phyloP scores from a whole-genome alignment of 345 rosid genomes.

The Tarenaya hassleriana region DNA sequence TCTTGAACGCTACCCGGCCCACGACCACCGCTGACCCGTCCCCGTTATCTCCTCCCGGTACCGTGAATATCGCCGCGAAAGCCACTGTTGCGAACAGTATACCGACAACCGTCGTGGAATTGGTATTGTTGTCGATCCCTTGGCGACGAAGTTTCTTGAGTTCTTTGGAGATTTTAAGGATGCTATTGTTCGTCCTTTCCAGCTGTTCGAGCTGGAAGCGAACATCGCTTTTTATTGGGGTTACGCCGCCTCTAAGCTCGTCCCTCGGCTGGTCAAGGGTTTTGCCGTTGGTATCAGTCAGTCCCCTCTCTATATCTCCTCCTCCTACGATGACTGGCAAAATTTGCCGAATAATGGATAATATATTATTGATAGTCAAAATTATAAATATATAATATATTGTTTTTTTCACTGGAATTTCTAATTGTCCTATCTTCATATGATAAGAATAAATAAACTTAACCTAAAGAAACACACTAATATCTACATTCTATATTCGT shows the following conservation, averaged over 20 bases:
- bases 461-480: too few species aligned
- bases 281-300: conserved; percentile 81
- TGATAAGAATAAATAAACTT: too few species aligned
- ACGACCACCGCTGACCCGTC: conserved; percentile 68
- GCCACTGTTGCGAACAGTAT: conserved; percentile 95
- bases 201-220: conserved; percentile 94
- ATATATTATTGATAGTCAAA: too few species aligned
- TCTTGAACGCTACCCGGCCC: conserved; percentile 54
- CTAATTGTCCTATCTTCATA: too few species aligned
- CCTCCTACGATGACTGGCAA: too few species aligned
- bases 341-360: too few species aligned
- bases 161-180: conserved; percentile 87
- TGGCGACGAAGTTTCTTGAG: conserved; percentile 90
- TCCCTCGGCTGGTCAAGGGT: conserved; percentile 95
- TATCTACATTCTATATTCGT: too few species aligned
- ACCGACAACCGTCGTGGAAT: conserved; percentile 91
- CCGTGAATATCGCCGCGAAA: conserved; percentile 92
- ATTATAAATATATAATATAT: conserved; percentile 10
- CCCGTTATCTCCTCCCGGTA: conserved; percentile 72
- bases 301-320: conserved; percentile 75
- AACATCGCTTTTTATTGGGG: conserved; percentile 90
- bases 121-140: conserved; percentile 94
- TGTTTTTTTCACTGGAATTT: too few species aligned
- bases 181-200: conserved; percentile 85
- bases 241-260: conserved; percentile 79